A percentile compares a stretch with the other conserved stretches of the same genome.
phyloP scores from a whole-genome alignment of 208 protist genomes.

The Hexamita inflata region DNA sequence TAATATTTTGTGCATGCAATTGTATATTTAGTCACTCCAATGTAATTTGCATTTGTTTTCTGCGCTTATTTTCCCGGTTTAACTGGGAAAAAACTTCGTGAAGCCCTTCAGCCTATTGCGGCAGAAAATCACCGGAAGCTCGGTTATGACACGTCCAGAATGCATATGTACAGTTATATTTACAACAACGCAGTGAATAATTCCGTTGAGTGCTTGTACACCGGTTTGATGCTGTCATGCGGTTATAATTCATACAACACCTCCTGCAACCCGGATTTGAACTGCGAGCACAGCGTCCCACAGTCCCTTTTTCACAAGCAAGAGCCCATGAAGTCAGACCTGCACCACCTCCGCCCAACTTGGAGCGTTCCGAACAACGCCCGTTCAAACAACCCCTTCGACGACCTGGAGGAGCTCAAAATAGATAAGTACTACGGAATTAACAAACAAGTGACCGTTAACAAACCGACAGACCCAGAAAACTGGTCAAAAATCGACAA shows the following conservation, averaged over 20 bases:
- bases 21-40: no score
- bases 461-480: background rate
- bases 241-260: background rate
- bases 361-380: background rate
- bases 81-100: no score
- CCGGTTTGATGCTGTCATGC: background rate
- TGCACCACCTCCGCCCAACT: background rate
- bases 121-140: no score
- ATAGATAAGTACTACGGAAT: background rate
- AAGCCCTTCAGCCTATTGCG: no score
- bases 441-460: background rate
- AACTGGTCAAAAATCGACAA: background rate
- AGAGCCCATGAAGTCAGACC: background rate
- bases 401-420: background rate
- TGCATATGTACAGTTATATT: background rate
- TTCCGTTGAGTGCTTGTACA: background rate
- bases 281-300: background rate
- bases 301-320: background rate
- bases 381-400: background rate
- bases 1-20: no score
- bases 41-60: no score
- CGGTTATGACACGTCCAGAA: background rate
- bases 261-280: background rate
- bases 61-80: no score
- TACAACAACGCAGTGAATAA: background rate